These are phyloP conservation scores for Parmelia sp. DNA, from an alignment of 495 filamentous ascomycete species.

Conservation along the genomic window DNA sequence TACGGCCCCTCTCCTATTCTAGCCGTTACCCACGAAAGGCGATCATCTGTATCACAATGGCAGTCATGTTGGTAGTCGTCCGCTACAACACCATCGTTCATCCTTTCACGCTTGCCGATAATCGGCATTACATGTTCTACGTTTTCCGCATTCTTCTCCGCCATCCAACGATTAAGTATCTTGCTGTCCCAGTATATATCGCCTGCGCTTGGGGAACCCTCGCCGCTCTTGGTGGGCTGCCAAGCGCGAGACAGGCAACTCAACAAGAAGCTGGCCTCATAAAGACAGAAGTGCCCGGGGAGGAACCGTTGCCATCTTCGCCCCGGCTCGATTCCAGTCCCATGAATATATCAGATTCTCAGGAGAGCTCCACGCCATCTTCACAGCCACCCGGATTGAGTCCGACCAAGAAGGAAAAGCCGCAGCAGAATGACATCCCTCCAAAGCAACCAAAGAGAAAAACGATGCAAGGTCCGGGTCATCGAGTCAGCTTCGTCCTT, in stretches of 20 bases:
- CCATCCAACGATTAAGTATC: conserved; percentile 58
- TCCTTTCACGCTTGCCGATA: conserved; percentile 93
- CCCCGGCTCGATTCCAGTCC: background rate
- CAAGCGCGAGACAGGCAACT: conserved; percentile 13
- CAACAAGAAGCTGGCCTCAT: background rate
- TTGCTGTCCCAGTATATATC: conserved; percentile 57
- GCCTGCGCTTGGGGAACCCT: conserved; percentile 54
- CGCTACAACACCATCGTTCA: conserved; percentile 88
- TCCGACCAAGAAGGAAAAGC: background rate
- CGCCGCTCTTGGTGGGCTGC: conserved; percentile 48
- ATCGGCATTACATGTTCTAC: conserved; percentile 96
- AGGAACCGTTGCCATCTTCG: conserved; percentile 9
- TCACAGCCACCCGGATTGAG: background rate
- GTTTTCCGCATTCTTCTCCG: conserved; percentile 79
- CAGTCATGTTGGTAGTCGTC: conserved; percentile 51
- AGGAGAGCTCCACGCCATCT: background rate
- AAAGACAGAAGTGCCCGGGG: conserved; percentile 17
- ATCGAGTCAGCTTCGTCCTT: conserved; percentile 49
- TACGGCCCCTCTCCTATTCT: conserved; percentile 37
- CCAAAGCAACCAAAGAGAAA: background rate
- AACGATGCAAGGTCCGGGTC: background rate
- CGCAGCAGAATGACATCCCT: conserved; percentile 19
- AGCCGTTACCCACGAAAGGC: conserved; percentile 35
- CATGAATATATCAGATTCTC: background rate
- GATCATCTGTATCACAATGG: conserved; percentile 36